Evolutionary conservation across 2,329 filamentous ascomycete genomes (phyloP), one percentile per base, ranked within the genome.

Genomic region (Neopestalotiopsis sp.): DNA sequence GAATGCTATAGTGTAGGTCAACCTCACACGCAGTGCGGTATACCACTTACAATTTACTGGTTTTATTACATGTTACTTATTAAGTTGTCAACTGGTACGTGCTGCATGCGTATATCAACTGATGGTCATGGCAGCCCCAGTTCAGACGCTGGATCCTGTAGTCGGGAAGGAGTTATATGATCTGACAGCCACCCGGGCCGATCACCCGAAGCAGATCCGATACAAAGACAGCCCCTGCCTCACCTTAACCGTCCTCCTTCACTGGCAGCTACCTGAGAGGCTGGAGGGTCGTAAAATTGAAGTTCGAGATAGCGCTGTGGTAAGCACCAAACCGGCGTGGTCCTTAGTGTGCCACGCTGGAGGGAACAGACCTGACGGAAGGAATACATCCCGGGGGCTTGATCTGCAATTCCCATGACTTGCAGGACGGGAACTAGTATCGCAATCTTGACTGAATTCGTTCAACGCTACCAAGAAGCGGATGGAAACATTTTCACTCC

Each of bases 341-440:
- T 20, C 6, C 59, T 40, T 62, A 40, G 30, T 62, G 59, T 62
- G 45, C 45, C 45, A 53, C 45, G 45, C n/a, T 62, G n/a, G 28
- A 20, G 24, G 30, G 17, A 62, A n/a, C 14, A 38, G 30, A 28
- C 24, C 24, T 28, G 24, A 32, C 59, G 59, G 59, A 42, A 34
- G 59, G 32, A 40, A 38, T 34, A 30, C 59, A 32, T 62, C 59
- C 59, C 12, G 59, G 34, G 45, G 17, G 17, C 45, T 49, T 62
- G 59, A 62, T 62, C 59, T 38, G 32, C 59, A 40, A 62, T 13
- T 42, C 59, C 45, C 30, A 62, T 62, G 30, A 62, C 59, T 62
- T 62, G 59, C 59, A 62, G 59, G 32, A 42, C 59, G 59, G 59
- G 59, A 62, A 62, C 59, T 62, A 62, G 59, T 40, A 62, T 62